Conservation (phyloP, 2,329 filamentous ascomycete genomes). For the Aspergillus sojae region DNA sequence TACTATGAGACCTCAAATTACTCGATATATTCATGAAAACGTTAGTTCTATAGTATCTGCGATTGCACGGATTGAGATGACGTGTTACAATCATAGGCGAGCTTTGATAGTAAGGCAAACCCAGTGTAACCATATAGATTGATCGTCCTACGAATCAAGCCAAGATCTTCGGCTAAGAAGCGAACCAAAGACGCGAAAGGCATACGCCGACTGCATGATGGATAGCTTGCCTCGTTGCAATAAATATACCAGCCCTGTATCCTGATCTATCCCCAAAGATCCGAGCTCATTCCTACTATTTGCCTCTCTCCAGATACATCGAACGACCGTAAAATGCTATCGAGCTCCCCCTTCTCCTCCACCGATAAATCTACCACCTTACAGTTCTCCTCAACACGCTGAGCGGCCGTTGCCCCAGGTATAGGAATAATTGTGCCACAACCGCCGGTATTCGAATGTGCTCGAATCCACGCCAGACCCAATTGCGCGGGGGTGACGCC, state of each 20-base stretch:
- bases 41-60: no score
- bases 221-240: no score
- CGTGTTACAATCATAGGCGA: no score
- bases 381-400: not conserved
- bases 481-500: not conserved
- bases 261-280: not conserved
- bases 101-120: no score
- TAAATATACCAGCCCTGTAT: not conserved
- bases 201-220: no score
- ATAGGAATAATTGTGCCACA: not conserved
- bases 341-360: not conserved
- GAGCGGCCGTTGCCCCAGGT: not conserved
- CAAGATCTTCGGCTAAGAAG: no score
- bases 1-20: no score
- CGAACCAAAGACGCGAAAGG: no score
- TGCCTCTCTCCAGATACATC: not conserved
- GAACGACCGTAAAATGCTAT: not conserved
- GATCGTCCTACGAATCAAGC: no score
- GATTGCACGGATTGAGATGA: no score
- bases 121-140: no score
- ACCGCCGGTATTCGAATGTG: not conserved
- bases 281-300: not conserved
- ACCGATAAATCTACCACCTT: not conserved
- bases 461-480: not conserved
- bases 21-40: no score